A percentile compares a stretch with the other conserved stretches of the same genome.
Evolutionary conservation across 2,329 filamentous ascomycete genomes (phyloP).

Genomic region (Thelonectria blattea): DNA sequence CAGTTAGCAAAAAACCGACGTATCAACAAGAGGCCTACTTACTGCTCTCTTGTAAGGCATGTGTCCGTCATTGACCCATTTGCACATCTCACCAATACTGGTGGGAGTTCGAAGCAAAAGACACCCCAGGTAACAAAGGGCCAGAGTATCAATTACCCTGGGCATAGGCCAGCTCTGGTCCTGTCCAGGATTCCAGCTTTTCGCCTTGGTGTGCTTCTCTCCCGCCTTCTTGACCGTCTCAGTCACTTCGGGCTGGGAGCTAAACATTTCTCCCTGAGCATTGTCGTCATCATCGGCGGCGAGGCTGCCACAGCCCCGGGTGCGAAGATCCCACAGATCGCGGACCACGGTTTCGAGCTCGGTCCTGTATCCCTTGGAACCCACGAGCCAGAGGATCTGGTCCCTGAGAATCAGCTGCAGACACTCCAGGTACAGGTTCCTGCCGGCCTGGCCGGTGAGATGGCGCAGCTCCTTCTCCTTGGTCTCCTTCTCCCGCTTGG

Average conservation of each 20-base stretch:
- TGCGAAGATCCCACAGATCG: conserved; percentile 83
- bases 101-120: conserved; percentile 77
- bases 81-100: conserved; percentile 73
- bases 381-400: conserved; percentile 77
- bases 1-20: conserved; percentile 1
- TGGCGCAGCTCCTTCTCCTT: conserved; percentile 61
- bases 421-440: conserved; percentile 80
- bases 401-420: conserved; percentile 85
- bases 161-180: conserved; percentile 64
- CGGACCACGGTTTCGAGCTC: conserved; percentile 81
- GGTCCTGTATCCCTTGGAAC: conserved; percentile 66
- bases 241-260: conserved; percentile 43
- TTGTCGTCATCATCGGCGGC: conserved; percentile 38
- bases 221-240: conserved; percentile 19
- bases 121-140: conserved; percentile 79
- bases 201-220: conserved; percentile 36
- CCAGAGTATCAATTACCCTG: conserved; percentile 75
- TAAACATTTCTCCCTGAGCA: conserved; percentile 45
- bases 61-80: conserved; percentile 70
- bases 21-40: conserved; percentile 37
- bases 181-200: conserved; percentile 53
- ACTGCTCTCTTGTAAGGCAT: conserved; percentile 76
- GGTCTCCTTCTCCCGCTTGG: conserved; percentile 63
- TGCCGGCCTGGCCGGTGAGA: conserved; percentile 70
- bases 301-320: conserved; percentile 51